Conservation (phyloP, 2,329 filamentous ascomycete genomes). For the Botrytis porri region DNA sequence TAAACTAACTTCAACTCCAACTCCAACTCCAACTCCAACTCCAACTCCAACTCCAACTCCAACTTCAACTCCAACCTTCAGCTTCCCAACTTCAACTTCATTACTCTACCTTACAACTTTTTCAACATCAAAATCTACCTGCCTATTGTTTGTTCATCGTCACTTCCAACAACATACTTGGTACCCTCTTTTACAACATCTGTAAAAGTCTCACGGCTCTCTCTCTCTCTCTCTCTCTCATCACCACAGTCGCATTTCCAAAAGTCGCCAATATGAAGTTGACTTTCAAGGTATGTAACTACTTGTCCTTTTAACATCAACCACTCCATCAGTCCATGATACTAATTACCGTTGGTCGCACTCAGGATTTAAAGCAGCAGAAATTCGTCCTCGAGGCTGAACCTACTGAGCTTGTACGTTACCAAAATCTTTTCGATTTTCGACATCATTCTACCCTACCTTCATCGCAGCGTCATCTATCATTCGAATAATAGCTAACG, state of each 20-base stretch:
- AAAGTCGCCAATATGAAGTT: slow-evolving; percentile 60
- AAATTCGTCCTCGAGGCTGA: slow-evolving; percentile 97
- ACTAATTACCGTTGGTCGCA: slow-evolving; percentile 29
- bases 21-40: neutral
- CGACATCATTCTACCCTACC: neutral
- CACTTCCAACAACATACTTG: neutral
- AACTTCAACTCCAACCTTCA: no score
- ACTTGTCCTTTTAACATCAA: slow-evolving; percentile 30
- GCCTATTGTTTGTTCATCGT: neutral
- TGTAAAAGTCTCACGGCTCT: neutral
- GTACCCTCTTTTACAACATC: neutral
- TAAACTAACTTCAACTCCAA: neutral
- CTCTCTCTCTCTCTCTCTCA: neutral
- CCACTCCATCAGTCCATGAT: slow-evolving; percentile 5
- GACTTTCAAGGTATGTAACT: slow-evolving; percentile 61
- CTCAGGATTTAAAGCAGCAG: slow-evolving; percentile 94
- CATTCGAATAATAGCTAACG: slow-evolving; percentile 21
- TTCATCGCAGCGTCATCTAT: neutral
- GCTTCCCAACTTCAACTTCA: no score
- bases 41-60: no score
- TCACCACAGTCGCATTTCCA: slow-evolving; percentile 15
- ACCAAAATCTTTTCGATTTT: slow-evolving; percentile 15
- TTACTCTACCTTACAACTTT: neutral
- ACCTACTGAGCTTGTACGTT: slow-evolving; percentile 80
- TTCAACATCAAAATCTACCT: neutral